phyloP scores from a whole-genome alignment of 345 rosid genomes.

The Eucalyptus sideroxylon region DNA sequence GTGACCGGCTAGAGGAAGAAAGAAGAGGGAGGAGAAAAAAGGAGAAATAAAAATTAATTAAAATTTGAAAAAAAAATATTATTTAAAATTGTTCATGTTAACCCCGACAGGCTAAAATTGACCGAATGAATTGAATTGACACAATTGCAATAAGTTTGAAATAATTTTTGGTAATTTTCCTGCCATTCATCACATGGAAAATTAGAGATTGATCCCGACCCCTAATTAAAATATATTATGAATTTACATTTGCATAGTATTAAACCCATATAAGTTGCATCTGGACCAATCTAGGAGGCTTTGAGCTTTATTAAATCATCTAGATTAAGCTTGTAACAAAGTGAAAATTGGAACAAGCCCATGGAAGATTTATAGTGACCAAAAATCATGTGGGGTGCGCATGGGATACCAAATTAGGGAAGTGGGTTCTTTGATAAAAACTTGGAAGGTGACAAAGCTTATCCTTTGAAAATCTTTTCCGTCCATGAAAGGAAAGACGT shows the following conservation, averaged over 20 bases:
- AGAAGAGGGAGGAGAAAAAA: too few relatives aligned
- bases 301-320: not conserved
- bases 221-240: not conserved
- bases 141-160: too few relatives aligned
- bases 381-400: not conserved
- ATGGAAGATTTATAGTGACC: not conserved
- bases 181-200: not conserved
- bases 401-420: not conserved
- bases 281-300: not conserved
- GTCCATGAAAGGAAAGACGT: not conserved
- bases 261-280: not conserved
- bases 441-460: not conserved
- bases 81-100: too few relatives aligned
- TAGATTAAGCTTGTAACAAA: not conserved
- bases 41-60: too few relatives aligned
- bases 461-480: not conserved
- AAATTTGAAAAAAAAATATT: too few relatives aligned
- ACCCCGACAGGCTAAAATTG: accelerated
- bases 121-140: too few relatives aligned
- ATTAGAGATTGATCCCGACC: not conserved
- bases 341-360: not conserved
- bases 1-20: too few relatives aligned
- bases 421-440: not conserved
- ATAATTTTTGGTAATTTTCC: too few relatives aligned
- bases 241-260: not conserved